Percentiles rank a stretch among this genome's conserved stretches.
phyloP scores from a whole-genome alignment of 1,284 basidiomycete species.

The Psilocybe mexicana region DNA sequence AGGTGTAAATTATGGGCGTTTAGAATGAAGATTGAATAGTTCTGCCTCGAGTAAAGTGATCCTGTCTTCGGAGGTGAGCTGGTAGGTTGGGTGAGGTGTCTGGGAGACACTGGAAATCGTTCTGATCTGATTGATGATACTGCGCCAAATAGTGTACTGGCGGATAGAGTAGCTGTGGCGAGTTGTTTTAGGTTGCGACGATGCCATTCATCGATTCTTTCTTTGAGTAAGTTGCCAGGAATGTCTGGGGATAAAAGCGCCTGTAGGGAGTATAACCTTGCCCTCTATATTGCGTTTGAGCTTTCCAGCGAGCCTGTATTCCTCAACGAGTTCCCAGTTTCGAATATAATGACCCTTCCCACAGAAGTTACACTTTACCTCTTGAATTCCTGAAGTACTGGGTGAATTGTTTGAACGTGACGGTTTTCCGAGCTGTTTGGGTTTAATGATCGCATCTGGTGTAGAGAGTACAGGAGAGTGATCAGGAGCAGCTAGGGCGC shows the following conservation, averaged over 20 bases:
- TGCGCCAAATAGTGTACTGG: background rate
- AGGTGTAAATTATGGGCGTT: background rate
- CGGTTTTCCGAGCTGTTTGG: too few species aligned
- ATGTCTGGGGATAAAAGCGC: constrained; percentile 12
- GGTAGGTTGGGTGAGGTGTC: background rate
- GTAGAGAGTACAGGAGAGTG: too few species aligned
- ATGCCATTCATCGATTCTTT: constrained; percentile 19
- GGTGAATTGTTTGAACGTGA: too few species aligned
- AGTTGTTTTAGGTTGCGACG: constrained; percentile 13
- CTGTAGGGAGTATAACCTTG: constrained; percentile 13
- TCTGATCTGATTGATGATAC: background rate
- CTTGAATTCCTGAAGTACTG: too few species aligned
- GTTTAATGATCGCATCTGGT: too few species aligned
- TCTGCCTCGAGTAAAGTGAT: constrained; percentile 10
- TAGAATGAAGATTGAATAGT: constrained; percentile 6
- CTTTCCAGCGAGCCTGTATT: constrained; percentile 15
- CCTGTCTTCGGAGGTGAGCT: constrained; percentile 1
- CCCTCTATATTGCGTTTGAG: background rate
- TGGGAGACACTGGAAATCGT: background rate
- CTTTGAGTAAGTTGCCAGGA: background rate
- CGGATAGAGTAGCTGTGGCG: background rate
- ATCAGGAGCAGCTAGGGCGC: too few species aligned
- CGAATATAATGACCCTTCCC: constrained; percentile 11
- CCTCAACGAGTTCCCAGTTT: constrained; percentile 6
- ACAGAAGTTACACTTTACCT: constrained; percentile 11